Percentiles rank a stretch among this genome's conserved stretches.
These are phyloP conservation scores for Penicillium crystallinum DNA, from an alignment of 495 filamentous ascomycete genomes.

Conservation along the genomic window DNA sequence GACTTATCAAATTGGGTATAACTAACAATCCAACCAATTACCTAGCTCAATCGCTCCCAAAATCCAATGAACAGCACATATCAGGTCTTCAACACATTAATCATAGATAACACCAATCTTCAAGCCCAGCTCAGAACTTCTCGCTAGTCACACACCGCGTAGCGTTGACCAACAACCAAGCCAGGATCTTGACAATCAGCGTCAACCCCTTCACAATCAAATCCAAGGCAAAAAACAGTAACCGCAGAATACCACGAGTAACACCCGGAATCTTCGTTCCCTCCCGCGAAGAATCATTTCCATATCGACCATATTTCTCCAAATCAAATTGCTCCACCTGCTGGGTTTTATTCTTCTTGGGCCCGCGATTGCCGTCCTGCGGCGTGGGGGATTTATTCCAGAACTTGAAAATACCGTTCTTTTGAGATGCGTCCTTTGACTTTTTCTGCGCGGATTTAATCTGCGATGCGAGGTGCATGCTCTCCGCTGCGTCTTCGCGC, in stretches of 20 bases:
- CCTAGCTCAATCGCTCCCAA: background rate
- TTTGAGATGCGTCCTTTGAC: conserved; percentile 3
- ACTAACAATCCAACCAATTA: background rate
- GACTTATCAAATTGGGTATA: conserved; percentile 11
- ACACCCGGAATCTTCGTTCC: conserved; percentile 37
- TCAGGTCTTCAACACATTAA: background rate
- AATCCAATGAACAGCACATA: background rate
- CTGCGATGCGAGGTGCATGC: conserved; percentile 28
- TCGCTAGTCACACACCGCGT: conserved; percentile 39
- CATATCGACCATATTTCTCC: conserved; percentile 41
- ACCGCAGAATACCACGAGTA: conserved; percentile 27
- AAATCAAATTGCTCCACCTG: conserved; percentile 44
- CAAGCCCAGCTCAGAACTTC: conserved; percentile 28
- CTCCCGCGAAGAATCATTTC: conserved; percentile 28
- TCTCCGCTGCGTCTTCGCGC: conserved; percentile 36
- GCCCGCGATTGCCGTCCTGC: conserved; percentile 1
- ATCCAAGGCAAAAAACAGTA: conserved; percentile 37
- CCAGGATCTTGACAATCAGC: conserved; percentile 32
- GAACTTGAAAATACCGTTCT: conserved; percentile 20
- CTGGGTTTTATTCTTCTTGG: conserved; percentile 22
- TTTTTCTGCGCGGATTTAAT: conserved; percentile 20
- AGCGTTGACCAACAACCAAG: conserved; percentile 36
- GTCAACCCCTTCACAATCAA: conserved; percentile 34
- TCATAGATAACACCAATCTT: background rate
- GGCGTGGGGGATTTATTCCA: conserved; percentile 13